These are phyloP conservation scores for Cyberlindnera veronae DNA, from an alignment of 805 yeast genomes.

Conservation along the genomic window DNA sequence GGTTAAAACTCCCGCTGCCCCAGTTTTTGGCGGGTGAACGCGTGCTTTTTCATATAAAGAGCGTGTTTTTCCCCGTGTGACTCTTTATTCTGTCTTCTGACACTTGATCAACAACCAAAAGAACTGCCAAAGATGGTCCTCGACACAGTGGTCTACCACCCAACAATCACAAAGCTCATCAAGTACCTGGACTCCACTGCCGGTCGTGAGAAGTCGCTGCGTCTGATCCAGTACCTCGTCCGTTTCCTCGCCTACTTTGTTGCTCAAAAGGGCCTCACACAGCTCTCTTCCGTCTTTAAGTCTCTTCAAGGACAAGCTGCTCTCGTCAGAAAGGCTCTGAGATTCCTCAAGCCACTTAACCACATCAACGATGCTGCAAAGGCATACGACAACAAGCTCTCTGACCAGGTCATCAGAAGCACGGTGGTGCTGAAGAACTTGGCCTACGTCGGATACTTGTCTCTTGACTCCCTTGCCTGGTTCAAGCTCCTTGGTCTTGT, in stretches of 20 bases:
- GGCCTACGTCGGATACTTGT: conserved; percentile 59
- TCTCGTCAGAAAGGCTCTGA: conserved; percentile 74
- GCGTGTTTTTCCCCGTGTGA: neutral
- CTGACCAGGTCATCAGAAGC: conserved; percentile 53
- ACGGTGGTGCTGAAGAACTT: conserved; percentile 54
- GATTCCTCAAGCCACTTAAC: conserved; percentile 77
- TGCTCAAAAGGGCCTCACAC: conserved; percentile 52
- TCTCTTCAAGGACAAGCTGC: conserved; percentile 61
- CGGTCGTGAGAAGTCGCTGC: conserved; percentile 78
- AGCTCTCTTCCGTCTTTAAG: conserved; percentile 46
- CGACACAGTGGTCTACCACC: conserved; percentile 71
- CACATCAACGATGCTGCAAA: conserved; percentile 67
- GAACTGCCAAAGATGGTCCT: conserved; percentile 47
- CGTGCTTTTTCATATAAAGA: conserved; percentile 6
- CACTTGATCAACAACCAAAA: neutral
- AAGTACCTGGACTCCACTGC: conserved; percentile 62
- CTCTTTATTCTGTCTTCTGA: neutral
- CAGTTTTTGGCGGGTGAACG: conserved; percentile 7
- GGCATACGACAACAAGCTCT: conserved; percentile 65
- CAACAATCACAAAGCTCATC: conserved; percentile 58
- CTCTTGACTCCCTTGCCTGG: conserved; percentile 62
- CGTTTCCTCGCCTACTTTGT: conserved; percentile 67
- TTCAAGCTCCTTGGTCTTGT: conserved; percentile 51
- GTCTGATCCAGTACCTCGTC: conserved; percentile 76
- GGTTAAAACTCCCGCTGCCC: conserved; percentile 12